phyloP scores from a whole-genome alignment of 176 grass and related monocot genomes.

The Melocanna baccifera region DNA sequence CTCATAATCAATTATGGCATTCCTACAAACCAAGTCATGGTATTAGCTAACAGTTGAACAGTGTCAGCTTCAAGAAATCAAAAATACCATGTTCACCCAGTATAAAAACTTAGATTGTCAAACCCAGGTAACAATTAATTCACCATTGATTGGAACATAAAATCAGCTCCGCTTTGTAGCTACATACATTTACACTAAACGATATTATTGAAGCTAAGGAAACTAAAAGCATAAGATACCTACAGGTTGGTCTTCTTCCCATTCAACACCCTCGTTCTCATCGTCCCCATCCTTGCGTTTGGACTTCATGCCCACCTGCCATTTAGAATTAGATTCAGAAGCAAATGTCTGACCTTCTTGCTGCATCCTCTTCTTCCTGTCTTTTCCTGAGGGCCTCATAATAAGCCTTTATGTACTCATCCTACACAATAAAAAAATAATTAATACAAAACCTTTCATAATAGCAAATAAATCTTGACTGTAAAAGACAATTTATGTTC shows the following conservation, averaged over 20 bases:
- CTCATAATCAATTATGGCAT: neutral
- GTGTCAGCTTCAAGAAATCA: neutral
- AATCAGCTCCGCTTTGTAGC: neutral
- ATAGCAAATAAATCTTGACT: constrained; percentile 16
- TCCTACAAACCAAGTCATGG: neutral
- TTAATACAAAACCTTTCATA: neutral
- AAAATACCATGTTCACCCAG: neutral
- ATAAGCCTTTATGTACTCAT: constrained; percentile 89
- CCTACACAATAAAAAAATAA: constrained; percentile 45
- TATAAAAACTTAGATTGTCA: neutral
- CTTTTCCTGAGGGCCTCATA: constrained; percentile 69
- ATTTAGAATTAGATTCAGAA: constrained; percentile 43
- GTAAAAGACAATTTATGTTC: constrained; percentile 6
- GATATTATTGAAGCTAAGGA: neutral
- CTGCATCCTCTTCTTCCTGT: constrained; percentile 62
- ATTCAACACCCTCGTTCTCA: constrained; percentile 65
- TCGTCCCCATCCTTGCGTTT: constrained; percentile 65
- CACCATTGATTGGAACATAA: neutral
- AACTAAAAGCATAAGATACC: constrained; percentile 40
- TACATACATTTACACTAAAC: neutral
- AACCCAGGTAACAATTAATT: neutral
- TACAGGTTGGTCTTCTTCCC: constrained; percentile 64
- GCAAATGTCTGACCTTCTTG: constrained; percentile 36
- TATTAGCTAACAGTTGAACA: neutral
- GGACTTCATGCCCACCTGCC: constrained; percentile 74